These are phyloP conservation scores for Ustilago loliicola DNA, from an alignment of 1,284 basidiomycete genomes.

Conservation along the genomic window DNA sequence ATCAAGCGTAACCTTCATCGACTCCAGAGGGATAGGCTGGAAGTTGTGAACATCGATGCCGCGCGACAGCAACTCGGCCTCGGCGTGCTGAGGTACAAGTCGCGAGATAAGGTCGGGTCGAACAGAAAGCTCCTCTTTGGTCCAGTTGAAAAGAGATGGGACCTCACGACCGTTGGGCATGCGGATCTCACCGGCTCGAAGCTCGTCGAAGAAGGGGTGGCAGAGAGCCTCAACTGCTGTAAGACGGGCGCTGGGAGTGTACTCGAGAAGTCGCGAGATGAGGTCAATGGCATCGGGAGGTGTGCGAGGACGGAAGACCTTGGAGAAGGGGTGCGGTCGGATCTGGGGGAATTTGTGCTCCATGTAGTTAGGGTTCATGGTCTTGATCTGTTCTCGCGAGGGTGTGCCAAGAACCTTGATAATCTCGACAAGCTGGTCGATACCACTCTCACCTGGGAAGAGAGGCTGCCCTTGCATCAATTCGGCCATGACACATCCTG, in stretches of 20 bases:
- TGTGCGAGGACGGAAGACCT: slow-evolving; percentile 98
- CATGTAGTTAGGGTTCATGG: slow-evolving; percentile 99
- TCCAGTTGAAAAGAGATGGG: slow-evolving; percentile 94
- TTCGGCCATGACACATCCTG: slow-evolving; percentile 99
- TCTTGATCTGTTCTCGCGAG: slow-evolving; percentile 99
- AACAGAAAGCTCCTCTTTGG: slow-evolving; percentile 94
- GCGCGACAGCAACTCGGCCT: slow-evolving; percentile 86
- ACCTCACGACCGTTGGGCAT: slow-evolving; percentile 98
- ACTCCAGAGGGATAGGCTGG: slow-evolving; percentile 71
- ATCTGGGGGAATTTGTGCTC: slow-evolving; percentile 99
- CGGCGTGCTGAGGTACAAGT: slow-evolving; percentile 89
- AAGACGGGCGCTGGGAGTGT: slow-evolving; percentile 92
- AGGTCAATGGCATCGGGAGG: slow-evolving; percentile 95
- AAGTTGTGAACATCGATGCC: slow-evolving; percentile 91
- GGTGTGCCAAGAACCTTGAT: slow-evolving; percentile 99
- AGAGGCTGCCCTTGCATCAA: slow-evolving; percentile 98
- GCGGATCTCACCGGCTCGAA: slow-evolving; percentile 81
- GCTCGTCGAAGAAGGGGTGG: slow-evolving; percentile 97
- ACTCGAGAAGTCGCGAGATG: slow-evolving; percentile 93
- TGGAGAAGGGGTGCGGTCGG: slow-evolving; percentile 78
- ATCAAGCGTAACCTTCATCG: slow-evolving; percentile 69
- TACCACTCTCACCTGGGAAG: slow-evolving; percentile 98
- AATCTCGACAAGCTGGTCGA: slow-evolving; percentile 99
- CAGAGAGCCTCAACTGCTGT: slow-evolving; percentile 85
- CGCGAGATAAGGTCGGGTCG: slow-evolving; percentile 92